Evolutionary conservation across 805 yeast species (phyloP).

Genomic region (Clavispora vitiphila): DNA sequence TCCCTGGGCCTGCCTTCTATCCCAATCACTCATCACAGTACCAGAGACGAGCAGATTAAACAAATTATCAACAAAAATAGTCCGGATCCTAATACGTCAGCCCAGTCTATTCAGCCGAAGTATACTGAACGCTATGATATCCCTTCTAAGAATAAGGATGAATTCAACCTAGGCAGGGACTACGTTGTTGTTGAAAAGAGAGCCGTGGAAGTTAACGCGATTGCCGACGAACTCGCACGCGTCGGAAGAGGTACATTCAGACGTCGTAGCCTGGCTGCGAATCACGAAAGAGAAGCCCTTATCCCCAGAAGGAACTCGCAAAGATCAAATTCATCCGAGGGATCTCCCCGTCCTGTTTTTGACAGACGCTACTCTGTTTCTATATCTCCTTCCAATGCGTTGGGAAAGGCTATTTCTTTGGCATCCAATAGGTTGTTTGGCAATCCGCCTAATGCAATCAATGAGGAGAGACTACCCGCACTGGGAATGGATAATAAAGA

Average conservation of each 20-base stretch:
- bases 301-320: constrained; percentile 31
- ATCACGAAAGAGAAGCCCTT: constrained; percentile 16
- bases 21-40: constrained; percentile 2
- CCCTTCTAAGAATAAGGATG: constrained; percentile 26
- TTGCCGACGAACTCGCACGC: constrained; percentile 85
- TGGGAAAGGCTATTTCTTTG: constrained; percentile 79
- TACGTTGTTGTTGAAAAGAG: constrained; percentile 94
- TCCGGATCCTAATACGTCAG: constrained; percentile 35
- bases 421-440: constrained; percentile 89
- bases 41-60: constrained; percentile 43
- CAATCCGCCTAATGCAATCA: constrained; percentile 4
- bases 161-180: constrained; percentile 65
- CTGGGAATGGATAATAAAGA: background rate
- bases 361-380: constrained; percentile 65
- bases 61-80: constrained; percentile 38
- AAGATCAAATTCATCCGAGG: constrained; percentile 44
- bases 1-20: background rate
- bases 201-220: constrained; percentile 89
- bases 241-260: constrained; percentile 53
- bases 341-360: constrained; percentile 57
- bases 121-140: constrained; percentile 6
- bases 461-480: background rate
- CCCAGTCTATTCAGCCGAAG: constrained; percentile 21
- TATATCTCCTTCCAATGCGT: constrained; percentile 79
- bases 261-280: constrained; percentile 28